These are phyloP conservation scores for Phaeotremella fagi DNA, from an alignment of 768 basidiomycete genomes.

Conservation along the genomic window DNA sequence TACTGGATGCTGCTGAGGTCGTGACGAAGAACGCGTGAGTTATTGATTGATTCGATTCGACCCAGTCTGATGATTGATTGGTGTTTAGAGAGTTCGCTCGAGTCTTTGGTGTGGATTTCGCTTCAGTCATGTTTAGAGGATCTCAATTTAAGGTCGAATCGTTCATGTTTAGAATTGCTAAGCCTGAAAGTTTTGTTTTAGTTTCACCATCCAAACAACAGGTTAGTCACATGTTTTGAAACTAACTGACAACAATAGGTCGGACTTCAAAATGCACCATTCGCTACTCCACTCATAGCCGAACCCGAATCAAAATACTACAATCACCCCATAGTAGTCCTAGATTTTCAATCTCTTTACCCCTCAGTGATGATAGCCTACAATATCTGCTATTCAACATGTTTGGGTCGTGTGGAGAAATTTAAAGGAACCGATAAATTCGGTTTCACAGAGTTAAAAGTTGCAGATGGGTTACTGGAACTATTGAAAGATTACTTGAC, in stretches of 20 bases:
- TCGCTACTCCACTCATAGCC: conserved; percentile 85
- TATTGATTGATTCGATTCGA: too few relatives aligned
- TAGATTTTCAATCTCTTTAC: conserved; percentile 95
- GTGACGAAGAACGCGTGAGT: conserved; percentile 85
- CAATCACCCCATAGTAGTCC: conserved; percentile 80
- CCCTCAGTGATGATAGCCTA: conserved; percentile 98
- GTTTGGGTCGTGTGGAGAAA: conserved; percentile 78
- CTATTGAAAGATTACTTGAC: conserved; percentile 70
- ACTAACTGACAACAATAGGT: conserved; percentile 57
- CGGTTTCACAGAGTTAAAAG: conserved; percentile 69
- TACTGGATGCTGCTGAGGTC: conserved; percentile 74
- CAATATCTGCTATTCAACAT: conserved; percentile 83
- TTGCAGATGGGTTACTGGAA: conserved; percentile 64
- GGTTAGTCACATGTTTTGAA: conserved; percentile 52
- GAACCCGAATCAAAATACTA: conserved; percentile 92
- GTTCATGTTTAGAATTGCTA: conserved; percentile 94
- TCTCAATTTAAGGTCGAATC: conserved; percentile 99
- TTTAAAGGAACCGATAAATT: conserved; percentile 85
- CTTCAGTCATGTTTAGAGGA: conserved; percentile 86
- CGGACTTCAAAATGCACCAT: conserved; percentile 90
- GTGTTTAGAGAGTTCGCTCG: conserved; percentile 82
- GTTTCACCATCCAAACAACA: conserved; percentile 83
- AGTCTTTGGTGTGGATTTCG: conserved; percentile 95
- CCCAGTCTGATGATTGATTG: background rate
- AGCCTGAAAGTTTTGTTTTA: conserved; percentile 87